Conservation (phyloP, 805 yeast species). For the Spathaspora gorwiae region DNA sequence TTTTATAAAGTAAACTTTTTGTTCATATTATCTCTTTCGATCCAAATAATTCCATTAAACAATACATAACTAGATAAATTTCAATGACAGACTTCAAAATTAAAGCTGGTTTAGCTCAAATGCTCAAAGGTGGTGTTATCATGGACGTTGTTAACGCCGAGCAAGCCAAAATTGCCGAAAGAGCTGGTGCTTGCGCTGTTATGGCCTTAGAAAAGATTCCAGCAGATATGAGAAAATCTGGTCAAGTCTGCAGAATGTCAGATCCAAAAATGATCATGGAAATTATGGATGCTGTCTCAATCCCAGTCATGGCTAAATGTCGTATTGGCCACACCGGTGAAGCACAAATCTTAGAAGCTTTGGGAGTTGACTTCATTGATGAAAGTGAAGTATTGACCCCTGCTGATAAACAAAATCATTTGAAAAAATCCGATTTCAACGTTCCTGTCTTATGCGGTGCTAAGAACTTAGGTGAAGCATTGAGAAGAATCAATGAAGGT, state of each 20-base stretch:
- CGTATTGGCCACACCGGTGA: constrained; percentile 81
- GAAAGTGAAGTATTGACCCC: constrained; percentile 84
- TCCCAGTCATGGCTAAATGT: constrained; percentile 82
- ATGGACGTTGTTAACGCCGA: constrained; percentile 76
- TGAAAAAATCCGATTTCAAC: constrained; percentile 52
- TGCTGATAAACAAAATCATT: constrained; percentile 67
- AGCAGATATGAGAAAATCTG: constrained; percentile 77
- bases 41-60: not conserved
- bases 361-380: constrained; percentile 75
- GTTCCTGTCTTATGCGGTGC: constrained; percentile 86
- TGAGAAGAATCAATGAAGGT: constrained; percentile 74
- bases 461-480: constrained; percentile 74
- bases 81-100: constrained; percentile 41
- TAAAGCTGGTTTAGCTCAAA: constrained; percentile 79
- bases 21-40: not conserved
- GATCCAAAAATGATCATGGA: constrained; percentile 76
- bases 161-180: constrained; percentile 76
- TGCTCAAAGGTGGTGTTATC: constrained; percentile 76
- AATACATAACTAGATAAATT: not conserved
- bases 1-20: not conserved
- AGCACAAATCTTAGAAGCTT: constrained; percentile 69
- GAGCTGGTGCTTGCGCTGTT: constrained; percentile 85
- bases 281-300: constrained; percentile 66
- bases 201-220: constrained; percentile 86
- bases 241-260: constrained; percentile 82